Evolutionary conservation across 2,329 filamentous ascomycete genomes (phyloP), one percentile per base, ranked within the genome.

Genomic region (Karstenula rhodostoma): DNA sequence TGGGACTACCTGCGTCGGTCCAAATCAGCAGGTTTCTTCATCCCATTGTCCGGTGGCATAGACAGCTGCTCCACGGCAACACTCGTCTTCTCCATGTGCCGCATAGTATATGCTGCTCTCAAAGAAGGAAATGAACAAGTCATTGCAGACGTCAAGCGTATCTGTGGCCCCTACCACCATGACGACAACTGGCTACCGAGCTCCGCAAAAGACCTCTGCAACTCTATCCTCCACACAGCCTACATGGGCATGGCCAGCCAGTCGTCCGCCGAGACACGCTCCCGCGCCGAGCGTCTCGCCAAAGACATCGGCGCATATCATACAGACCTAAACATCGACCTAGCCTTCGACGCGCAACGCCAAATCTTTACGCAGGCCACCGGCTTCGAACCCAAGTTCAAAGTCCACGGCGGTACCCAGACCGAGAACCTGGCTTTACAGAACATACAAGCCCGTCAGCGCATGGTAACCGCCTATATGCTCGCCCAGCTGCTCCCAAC

Each of bases 301-400:
- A 71, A 80, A 4, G 82, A 80, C 4, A 92, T 94, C 55, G 91
- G 91, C 3, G 82, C 86, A 17, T 89, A 93, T 69, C 92, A 95
- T 72, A 82, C 86, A 4, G 86, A 94, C 70, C 80, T 93, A 47
- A 87, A 93, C 69, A 93, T 94, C 58, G 92, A 94, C 71, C 82
- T 83, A 1, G 83, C 89, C 9, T 87, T 88, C 62, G 80, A 85
- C 22, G 85, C 89, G 0, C 80, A 88, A 54, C 87, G 85, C 66
- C 83, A 82, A 46, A 77, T 93, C 0, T 81, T 93, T 57, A 82
- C 83, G 0, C 74, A 82, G 2, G 83, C 86, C 0, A 86, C 87
- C 1, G 81, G 80, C 43, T 92, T 91, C 66, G 81, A 85, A 19
- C 86, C 87, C 4, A 82, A 79, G 23, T 89, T 87, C 79, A 87